Evolutionary conservation across 805 yeast species (phyloP), one percentile per base, ranked within the genome.

Genomic region (Starmerella floricola): DNA sequence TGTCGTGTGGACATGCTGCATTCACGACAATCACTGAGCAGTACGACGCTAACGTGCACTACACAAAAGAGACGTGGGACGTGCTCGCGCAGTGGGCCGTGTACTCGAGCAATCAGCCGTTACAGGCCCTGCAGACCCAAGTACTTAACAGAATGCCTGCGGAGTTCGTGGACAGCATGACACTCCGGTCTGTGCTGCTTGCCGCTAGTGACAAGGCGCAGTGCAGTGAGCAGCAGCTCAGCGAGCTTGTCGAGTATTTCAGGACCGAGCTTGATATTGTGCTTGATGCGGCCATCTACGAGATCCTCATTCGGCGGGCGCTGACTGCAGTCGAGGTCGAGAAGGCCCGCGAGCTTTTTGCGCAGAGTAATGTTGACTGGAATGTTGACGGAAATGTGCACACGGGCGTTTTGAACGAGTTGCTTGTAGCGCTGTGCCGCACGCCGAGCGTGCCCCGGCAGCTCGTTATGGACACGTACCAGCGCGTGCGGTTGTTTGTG

Each of bases 321-420:
- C 46, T 69, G 10, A 38, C 40, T 8, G 45, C 48, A 2, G 49
- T 52, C 2, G 64, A 61, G 32, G 47, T 55, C 15, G 49, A 49
- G 6, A 51, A 48, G 17, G 68, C 69, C 1, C 53, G 62, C 15
- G 41, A 53, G 15, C 33, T 63, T 6, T 70, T 68, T 51, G 51
- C 63, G 5, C 51, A 59, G 10, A 57, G 65, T 36, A 73, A 71
- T 28, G 62, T 66, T 5, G 63, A 64, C 21, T 73, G 78, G 76
- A 62, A 59, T 24, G 55, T 54, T 34, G 64, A 61, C 13, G 51
- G 51, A 35, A 56, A 57, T 44, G 6, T 32, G 23, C 45, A 50
- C 31, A 33, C 44, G 11, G 23, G 35, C 3, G 48, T 52, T 4
- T 52, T 65, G 18, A 56, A 54, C 38, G 51, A 55, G 16, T 52